Conservation (phyloP, 140 eudicot genomes). For the Anethum foeniculum region DNA sequence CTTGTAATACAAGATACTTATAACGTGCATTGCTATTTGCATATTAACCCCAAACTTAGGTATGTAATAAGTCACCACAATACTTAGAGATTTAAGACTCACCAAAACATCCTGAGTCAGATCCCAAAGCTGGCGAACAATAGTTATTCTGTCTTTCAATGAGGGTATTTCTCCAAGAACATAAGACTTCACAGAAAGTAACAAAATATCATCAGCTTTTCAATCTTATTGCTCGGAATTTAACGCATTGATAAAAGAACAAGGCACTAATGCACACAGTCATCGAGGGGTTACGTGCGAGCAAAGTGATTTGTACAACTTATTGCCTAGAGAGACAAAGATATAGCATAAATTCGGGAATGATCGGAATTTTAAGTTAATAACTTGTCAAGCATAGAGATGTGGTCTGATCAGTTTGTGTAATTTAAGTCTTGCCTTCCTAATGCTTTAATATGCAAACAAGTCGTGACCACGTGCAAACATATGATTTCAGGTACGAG, state of each 20-base stretch:
- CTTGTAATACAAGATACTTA: background rate
- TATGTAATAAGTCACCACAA: background rate
- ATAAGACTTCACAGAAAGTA: conserved; percentile 57
- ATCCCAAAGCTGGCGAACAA: conserved; percentile 94
- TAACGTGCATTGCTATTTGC: background rate
- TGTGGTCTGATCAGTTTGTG: background rate
- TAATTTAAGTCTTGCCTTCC: background rate
- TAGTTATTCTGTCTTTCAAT: conserved; percentile 75
- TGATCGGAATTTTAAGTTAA: background rate
- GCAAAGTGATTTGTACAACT: background rate
- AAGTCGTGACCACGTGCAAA: background rate
- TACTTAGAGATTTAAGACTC: conserved; percentile 15
- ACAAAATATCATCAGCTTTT: conserved; percentile 5
- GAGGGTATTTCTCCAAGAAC: conserved; percentile 98
- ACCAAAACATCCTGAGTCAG: conserved; percentile 81
- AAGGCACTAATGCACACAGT: background rate
- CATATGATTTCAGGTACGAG: background rate
- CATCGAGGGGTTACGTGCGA: background rate
- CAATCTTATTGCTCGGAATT: conserved; percentile 1
- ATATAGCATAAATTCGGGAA: background rate
- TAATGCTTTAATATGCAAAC: background rate
- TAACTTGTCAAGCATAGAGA: background rate
- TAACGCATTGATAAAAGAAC: background rate
- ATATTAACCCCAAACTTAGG: background rate
- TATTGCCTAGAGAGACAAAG: background rate